Evolutionary conservation across 2,329 filamentous ascomycete species (phyloP), one percentile per base, ranked within the genome.

Genomic region (Arthrobotrys entomopaga): DNA sequence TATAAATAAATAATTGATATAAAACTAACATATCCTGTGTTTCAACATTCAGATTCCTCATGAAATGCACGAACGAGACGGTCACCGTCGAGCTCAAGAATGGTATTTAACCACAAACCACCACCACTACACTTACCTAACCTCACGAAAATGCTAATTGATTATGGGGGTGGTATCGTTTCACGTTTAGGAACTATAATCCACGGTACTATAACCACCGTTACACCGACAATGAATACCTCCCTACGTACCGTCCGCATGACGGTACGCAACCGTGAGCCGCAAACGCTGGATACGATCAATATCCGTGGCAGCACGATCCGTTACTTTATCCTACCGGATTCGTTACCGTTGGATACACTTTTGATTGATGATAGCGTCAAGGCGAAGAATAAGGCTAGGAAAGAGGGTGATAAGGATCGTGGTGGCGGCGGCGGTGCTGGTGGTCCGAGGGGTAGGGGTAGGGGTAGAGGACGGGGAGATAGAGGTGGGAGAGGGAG

Each of bases 11-110:
- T 3, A 10, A 10, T 34, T 10, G 29, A 34, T 2, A 34, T 15
- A 46, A 40, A 40, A 46, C 42, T 46, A 8, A 46, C 42, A 46
- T 19, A 46, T 34, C 29, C 29, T 16, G 42, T 46, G 16, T 19
- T n/a, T 13, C 42, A 13, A 15, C 11, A 46, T 46, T 46, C 82
- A 98, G 95, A 82, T 99, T 99, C 83, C 86, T 99, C 79, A 98
- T 98, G 94, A 99, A 99, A 86, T 98, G 94, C 83, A 89, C 91
- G 83, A 98, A 97, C 83, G 95, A 99, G 85, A 97, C 95, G 80
- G 95, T 98, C 80, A 98, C 94, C 50, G 91, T 99, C 82, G 95
- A 99, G 84, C 86, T 99, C 79, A 99, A 99, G 84, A 98, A 98
- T 87, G 95, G 93, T 95, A 85, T 52, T 48, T 56, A 50, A 10